Base-by-base conservation (phyloP, 164 flowering plant species). In the Umbellularia californica region DNA sequence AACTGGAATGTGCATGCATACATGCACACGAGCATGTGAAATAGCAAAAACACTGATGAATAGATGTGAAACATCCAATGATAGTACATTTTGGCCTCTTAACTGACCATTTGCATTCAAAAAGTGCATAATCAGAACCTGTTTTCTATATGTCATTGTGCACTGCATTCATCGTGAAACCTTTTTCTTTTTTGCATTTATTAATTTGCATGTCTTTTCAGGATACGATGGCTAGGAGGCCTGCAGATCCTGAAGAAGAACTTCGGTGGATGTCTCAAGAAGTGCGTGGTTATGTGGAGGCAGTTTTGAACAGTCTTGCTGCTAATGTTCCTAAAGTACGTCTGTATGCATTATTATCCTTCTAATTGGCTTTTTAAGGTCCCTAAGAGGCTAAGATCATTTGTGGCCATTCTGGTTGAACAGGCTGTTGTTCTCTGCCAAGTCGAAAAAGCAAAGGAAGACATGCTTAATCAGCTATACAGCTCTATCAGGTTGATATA, bases 391-490 rank as follows among this genome's bases (percentile, higher is more conserved):
- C 27, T 25, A 25, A 24, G 47, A 12, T 65, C 24, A 52, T 47
- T 25, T 25, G 5, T 33, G 23, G 20, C n/a, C 17, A 27, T 30
- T 23, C 20, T 65, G 52, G n/a, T 25, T 52, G 69, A 24, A 79
- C 89, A 96, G 99, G 99, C 99, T 6, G 97, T 96, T 73, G 99
- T 96, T 76, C 97, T 96, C 76, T 96, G 99, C 80, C 99, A 96
- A 94, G 99, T 96, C 23, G 99, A 96, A 80, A 96, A 94, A 79
- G 97, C 99, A 7, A 96, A 92, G 79, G 98, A 96, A 88, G 99
- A 96, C 80, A 96, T 94, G 99, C 92, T 96, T 30, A 96, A 85
- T 80, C 97, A 92, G 79, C 80, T 96, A 66, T 96, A 96, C 84
- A 94, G 93, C 84, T 88, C 94, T 28, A 72, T 96, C 79, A 96